Evolutionary conservation across 208 protist genomes (phyloP), one percentile per base, ranked within the genome.

Genomic region (Blastocrithidia nonstop): DNA sequence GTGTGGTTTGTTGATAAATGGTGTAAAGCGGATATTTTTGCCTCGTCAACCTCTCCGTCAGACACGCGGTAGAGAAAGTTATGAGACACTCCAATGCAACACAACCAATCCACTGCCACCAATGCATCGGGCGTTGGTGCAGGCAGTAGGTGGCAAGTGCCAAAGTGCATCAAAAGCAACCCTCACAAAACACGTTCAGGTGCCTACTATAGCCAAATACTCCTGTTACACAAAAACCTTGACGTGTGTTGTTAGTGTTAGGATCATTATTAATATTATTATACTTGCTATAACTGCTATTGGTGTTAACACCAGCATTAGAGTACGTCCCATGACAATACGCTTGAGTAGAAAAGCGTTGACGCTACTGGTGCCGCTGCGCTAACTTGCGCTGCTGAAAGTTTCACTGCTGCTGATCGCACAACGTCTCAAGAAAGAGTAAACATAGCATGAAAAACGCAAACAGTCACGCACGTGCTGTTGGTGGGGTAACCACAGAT

Each of bases 141-240:
- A 56, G 49, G 6, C 22, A 24, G 26, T 21, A 42, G 43, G 56
- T 69, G 7, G 66, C 68, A 13, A 75, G 1, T 9, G 69, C 61
- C n/a, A 88, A 44, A 19, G 46, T 48, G 1, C 81, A 7, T 74
- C 78, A 88, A 24, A 88, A 50, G 7, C 31, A 59, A 28, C 45
- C 48, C 56, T 88, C 78, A 36, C 64, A 78, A 37, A 79, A 83
- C 6, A 88, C 64, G 42, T 88, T 88, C 13, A 78, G 43, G 54
- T 88, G 72, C 2, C 78, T 63, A 40, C 69, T 80, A 57, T 78
- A 76, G 29, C 73, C 72, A 55, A 88, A 88, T 17, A 69, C 49
- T 5, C 20, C 40, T 5, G 40, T 24, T 5, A 38, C 22, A 19
- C 33, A 38, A 5, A 38, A 38, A 17, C 33, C 33, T 5, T 38